Conservation (phyloP, 2,329 filamentous ascomycete genomes). For the Alternaria viburni region DNA sequence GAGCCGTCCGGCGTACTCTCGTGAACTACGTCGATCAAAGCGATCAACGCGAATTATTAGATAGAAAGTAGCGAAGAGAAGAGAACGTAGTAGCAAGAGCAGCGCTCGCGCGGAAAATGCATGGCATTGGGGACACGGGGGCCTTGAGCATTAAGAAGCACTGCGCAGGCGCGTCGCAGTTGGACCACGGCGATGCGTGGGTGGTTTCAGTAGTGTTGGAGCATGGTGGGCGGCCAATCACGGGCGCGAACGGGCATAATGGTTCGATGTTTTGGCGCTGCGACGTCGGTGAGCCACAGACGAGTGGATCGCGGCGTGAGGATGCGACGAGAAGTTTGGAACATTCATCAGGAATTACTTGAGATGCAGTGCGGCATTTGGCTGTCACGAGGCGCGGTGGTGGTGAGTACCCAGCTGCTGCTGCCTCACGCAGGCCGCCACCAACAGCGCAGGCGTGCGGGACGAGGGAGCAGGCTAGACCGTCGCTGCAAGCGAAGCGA, state of each 20-base stretch:
- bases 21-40: constrained; percentile 38
- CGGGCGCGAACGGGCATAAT: constrained; percentile 15
- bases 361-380: background rate
- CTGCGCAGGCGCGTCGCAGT: constrained; percentile 42
- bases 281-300: constrained; percentile 18
- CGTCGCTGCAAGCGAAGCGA: constrained; percentile 16
- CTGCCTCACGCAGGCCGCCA: constrained; percentile 11
- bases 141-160: constrained; percentile 44
- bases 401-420: constrained; percentile 9
- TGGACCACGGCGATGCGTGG: constrained; percentile 35
- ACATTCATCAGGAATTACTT: background rate
- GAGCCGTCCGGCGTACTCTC: constrained; percentile 50
- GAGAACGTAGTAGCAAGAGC: constrained; percentile 30
- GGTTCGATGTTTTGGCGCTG: constrained; percentile 38
- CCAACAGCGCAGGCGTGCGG: constrained; percentile 9
- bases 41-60: constrained; percentile 33
- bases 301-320: constrained; percentile 1
- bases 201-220: constrained; percentile 46
- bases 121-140: constrained; percentile 33
- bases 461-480: constrained; percentile 16
- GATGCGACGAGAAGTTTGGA: background rate
- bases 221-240: constrained; percentile 39
- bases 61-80: constrained; percentile 39
- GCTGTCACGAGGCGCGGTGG: constrained; percentile 5
- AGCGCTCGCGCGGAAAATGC: constrained; percentile 31